These are phyloP conservation scores for Monosporozyma aerobia DNA, from an alignment of 805 yeast species.

Conservation along the genomic window DNA sequence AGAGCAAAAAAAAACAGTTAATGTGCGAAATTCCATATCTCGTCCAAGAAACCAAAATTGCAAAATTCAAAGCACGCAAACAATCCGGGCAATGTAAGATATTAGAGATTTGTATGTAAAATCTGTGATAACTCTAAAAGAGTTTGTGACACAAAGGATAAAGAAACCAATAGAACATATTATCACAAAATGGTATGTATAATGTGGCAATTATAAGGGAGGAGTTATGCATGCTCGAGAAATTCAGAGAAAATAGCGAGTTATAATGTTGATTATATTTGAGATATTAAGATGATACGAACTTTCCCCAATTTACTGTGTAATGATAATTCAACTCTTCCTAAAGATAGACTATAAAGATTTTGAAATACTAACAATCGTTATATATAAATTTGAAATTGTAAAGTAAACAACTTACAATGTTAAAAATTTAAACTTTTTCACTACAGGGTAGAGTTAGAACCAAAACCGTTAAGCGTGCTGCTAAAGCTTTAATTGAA, in stretches of 20 bases:
- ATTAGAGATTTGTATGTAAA: not conserved
- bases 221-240: not conserved
- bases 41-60: not conserved
- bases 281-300: too few species aligned
- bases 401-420: not conserved
- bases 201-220: not conserved
- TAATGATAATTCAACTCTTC: too few species aligned
- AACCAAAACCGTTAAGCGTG: constrained; percentile 99
- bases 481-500: constrained; percentile 98
- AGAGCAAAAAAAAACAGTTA: too few species aligned
- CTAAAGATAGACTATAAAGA: too few species aligned
- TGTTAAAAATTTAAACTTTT: not conserved
- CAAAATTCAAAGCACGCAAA: not conserved
- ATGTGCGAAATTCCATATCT: too few species aligned
- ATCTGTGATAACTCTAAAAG: not conserved
- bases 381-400: not conserved
- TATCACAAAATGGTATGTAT: not conserved
- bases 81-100: not conserved
- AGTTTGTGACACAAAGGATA: not conserved
- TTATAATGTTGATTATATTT: not conserved
- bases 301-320: too few species aligned
- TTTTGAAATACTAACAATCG: not conserved
- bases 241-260: not conserved
- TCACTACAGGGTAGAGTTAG: constrained; percentile 96
- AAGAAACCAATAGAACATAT: not conserved